A percentile compares a stretch with the other conserved stretches of the same genome.
phyloP scores from a whole-genome alignment of 352 stramenopile species.

The Pythium pectinolyticum region DNA sequence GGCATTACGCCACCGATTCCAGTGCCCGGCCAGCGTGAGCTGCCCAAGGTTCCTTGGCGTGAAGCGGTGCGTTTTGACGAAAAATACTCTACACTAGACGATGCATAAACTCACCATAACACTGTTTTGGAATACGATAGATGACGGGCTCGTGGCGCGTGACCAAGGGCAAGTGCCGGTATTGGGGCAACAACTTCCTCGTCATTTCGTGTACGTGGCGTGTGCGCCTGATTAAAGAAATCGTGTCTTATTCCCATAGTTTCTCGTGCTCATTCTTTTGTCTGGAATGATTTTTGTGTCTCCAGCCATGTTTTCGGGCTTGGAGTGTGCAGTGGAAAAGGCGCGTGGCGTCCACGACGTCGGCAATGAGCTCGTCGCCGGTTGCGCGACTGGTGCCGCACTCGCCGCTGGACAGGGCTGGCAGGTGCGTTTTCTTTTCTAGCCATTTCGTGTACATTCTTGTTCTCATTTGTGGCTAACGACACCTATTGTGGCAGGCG shows the following conservation, averaged over 20 bases:
- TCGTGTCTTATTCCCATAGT: background rate
- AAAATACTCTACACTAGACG: no score
- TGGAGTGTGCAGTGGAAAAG: constrained; percentile 95
- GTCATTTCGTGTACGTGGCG: constrained; percentile 66
- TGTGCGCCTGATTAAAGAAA: background rate
- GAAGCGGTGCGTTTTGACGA: constrained; percentile 64
- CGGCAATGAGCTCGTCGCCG: constrained; percentile 92
- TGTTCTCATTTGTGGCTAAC: no score
- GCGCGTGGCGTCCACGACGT: constrained; percentile 93
- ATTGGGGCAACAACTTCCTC: constrained; percentile 88
- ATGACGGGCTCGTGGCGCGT: constrained; percentile 67
- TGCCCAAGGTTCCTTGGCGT: constrained; percentile 76
- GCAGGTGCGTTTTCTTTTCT: constrained; percentile 34
- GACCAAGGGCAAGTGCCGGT: constrained; percentile 75
- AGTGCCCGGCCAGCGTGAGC: constrained; percentile 73
- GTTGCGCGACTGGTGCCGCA: constrained; percentile 94
- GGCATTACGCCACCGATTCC: constrained; percentile 80
- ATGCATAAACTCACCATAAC: no score
- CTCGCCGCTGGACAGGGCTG: constrained; percentile 92
- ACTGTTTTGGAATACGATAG: constrained; percentile 27
- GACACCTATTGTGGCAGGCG: no score
- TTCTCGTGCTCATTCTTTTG: background rate
- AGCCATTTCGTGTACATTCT: background rate
- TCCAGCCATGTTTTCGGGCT: constrained; percentile 92
- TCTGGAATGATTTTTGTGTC: background rate